Percentiles rank a stretch among this genome's conserved stretches.
Conservation (phyloP, 2,329 filamentous ascomycete species). For the Berkeleyomyces rouxiae region DNA sequence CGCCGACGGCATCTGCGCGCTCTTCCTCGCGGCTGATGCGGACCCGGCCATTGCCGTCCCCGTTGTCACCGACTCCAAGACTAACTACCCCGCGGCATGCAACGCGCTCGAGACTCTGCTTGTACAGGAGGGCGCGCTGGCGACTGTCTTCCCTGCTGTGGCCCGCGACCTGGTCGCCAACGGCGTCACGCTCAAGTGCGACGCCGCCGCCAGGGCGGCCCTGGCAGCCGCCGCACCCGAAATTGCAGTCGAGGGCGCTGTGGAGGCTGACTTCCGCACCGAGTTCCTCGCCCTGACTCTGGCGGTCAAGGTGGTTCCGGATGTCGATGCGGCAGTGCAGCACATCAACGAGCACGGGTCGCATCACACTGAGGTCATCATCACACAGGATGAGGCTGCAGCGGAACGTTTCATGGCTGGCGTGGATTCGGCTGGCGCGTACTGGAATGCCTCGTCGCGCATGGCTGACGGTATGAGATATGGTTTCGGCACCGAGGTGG, state of each 20-base stretch:
- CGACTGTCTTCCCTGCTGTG: slow-evolving; percentile 50
- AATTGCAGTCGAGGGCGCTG: slow-evolving; percentile 45
- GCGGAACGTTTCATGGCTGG: slow-evolving; percentile 72
- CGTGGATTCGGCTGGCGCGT: slow-evolving; percentile 81
- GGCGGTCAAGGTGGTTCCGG: slow-evolving; percentile 62
- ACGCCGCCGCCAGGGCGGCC: slow-evolving; percentile 47
- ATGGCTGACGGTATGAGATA: slow-evolving; percentile 96
- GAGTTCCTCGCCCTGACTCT: slow-evolving; percentile 78
- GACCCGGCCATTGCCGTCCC: slow-evolving; percentile 53
- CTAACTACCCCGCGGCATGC: slow-evolving; percentile 86
- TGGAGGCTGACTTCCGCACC: slow-evolving; percentile 60
- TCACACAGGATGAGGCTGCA: slow-evolving; percentile 50
- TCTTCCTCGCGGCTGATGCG: slow-evolving; percentile 69
- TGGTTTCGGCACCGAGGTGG: slow-evolving; percentile 94
- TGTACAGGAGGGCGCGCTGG: slow-evolving; percentile 55
- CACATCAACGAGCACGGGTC: slow-evolving; percentile 91
- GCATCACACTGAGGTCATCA: slow-evolving; percentile 83
- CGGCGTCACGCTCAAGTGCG: slow-evolving; percentile 72
- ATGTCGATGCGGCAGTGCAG: slow-evolving; percentile 52
- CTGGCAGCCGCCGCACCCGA: slow-evolving; percentile 32
- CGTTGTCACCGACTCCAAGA: slow-evolving; percentile 82
- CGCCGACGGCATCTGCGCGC: slow-evolving; percentile 79
- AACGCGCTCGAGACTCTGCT: slow-evolving; percentile 88
- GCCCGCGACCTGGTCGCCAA: slow-evolving; percentile 58
- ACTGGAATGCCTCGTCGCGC: slow-evolving; percentile 90